Evolutionary conservation across 352 stramenopile species (phyloP), one percentile per base, ranked within the genome.

Genomic region (Phytophthora capsici): DNA sequence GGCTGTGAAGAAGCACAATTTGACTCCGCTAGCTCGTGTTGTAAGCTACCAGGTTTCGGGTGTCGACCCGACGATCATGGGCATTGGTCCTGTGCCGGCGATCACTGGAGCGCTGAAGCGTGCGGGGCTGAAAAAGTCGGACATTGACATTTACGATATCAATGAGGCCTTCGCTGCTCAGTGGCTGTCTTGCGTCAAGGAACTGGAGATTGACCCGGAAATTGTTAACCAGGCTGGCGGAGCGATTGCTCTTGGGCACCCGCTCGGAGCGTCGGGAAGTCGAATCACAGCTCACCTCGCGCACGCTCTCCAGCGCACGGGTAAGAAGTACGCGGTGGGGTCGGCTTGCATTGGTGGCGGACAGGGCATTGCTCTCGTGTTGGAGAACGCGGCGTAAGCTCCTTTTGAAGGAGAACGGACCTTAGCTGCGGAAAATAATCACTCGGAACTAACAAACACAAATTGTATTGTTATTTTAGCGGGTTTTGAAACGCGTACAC

Each of bases 131-230:
- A 80, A 78, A 36, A 76, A 99, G 43, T 73, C 84, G 19, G 94
- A 99, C 75, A 98, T 99, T 62, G 97, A 99, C 77, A 89, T 98
- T 37, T 82, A 98, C 13, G 97, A 99, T 81, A 98, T 99, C 75
- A 99, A 99, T 77, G 98, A 99, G 84, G 98, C 98, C 9, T 99
- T 99, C 77, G 97, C 97, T 7, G 89, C 95, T 9, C 96, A 99
- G 80, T 98, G 96, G 82, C 80, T 99, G 46, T 84, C 96, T 16
- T 99, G 96, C 63, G 89, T 97, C 63, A 98, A 98, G 78, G 97
- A 97, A 66, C 78, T 99, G n/a, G 92, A 95, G 8, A 71, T 99
- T 38, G 90, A 99, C 75, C 92, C 95, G 36, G 83, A 86, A 14
- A 95, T 97, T 66, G 89, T 85, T 3, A 99, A 99, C 77, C 73